Evolutionary conservation across 225 moss, liverwort and hornwort species (phyloP).

Genomic region (Pseudisothecium myosuroides): DNA sequence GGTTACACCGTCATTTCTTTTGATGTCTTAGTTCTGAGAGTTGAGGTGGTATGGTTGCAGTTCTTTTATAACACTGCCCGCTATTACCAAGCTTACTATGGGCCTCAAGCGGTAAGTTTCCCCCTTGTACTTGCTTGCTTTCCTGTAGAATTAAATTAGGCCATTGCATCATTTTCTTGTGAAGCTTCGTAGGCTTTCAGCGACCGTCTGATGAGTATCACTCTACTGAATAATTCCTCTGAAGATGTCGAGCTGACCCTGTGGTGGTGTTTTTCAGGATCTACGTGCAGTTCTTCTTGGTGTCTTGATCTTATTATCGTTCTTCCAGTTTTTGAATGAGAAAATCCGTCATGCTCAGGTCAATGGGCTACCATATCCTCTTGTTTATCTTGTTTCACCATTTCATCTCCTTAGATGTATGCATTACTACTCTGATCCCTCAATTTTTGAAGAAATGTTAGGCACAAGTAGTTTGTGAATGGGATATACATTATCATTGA

Average conservation of each 20-base stretch:
- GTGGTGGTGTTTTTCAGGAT: conserved; percentile 44
- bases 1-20: neutral
- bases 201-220: neutral
- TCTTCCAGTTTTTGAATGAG: conserved; percentile 92
- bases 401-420: neutral
- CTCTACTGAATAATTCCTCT: neutral
- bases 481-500: neutral
- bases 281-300: conserved; percentile 78
- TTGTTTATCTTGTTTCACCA: neutral
- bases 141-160: neutral
- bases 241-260: neutral
- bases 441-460: neutral
- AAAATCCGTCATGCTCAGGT: conserved; percentile 88
- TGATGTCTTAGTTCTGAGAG: neutral
- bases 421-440: neutral
- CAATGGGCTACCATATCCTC: neutral
- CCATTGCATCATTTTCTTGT: neutral
- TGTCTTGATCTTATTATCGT: conserved; percentile 66
- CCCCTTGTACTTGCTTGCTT: neutral
- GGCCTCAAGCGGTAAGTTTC: conserved; percentile 80
- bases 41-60: conserved; percentile 25
- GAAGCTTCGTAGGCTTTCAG: neutral
- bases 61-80: conserved; percentile 92
- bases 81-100: conserved; percentile 96
- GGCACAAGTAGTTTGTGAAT: neutral